A percentile compares a stretch with the other conserved stretches of the same genome.
These are phyloP conservation scores for Whalleya microplaca DNA, from an alignment of 2,329 filamentous ascomycete species.

Conservation along the genomic window DNA sequence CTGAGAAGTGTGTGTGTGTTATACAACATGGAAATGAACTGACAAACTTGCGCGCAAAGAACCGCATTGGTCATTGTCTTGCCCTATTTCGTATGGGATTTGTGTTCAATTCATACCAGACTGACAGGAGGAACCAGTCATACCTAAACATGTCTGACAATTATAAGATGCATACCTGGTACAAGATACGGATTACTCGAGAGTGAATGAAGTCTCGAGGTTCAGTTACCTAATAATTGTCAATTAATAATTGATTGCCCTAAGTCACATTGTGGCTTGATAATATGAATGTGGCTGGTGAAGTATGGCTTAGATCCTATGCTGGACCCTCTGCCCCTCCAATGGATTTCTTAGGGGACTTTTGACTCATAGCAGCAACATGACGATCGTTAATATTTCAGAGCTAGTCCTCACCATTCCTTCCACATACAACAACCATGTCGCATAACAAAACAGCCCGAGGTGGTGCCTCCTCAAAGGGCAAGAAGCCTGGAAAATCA, in stretches of 20 bases:
- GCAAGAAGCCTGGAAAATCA: conserved; percentile 56
- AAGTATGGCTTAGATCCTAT: neutral
- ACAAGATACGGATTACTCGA: too few relatives aligned
- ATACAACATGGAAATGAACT: neutral
- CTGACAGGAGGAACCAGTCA: too few relatives aligned
- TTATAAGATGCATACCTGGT: too few relatives aligned
- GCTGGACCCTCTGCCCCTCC: conserved; percentile 1
- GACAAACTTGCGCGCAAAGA: too few relatives aligned
- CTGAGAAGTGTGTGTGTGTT: neutral
- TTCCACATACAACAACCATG: conserved; percentile 21
- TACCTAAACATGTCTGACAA: too few relatives aligned
- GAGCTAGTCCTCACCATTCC: neutral
- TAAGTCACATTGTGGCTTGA: too few relatives aligned
- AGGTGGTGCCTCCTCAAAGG: conserved; percentile 45
- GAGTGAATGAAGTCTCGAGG: too few relatives aligned
- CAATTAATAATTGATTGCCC: too few relatives aligned
- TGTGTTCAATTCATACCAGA: neutral
- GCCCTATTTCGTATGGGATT: neutral
- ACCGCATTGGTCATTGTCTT: too few relatives aligned
- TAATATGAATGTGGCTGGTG: neutral
- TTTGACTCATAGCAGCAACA: neutral
- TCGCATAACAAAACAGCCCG: conserved; percentile 34
- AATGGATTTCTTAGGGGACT: neutral
- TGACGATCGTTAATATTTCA: neutral
- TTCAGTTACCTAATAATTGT: too few relatives aligned